phyloP scores from a whole-genome alignment of 2,329 filamentous ascomycete genomes.

The Aspergillus pseudoglaucus region DNA sequence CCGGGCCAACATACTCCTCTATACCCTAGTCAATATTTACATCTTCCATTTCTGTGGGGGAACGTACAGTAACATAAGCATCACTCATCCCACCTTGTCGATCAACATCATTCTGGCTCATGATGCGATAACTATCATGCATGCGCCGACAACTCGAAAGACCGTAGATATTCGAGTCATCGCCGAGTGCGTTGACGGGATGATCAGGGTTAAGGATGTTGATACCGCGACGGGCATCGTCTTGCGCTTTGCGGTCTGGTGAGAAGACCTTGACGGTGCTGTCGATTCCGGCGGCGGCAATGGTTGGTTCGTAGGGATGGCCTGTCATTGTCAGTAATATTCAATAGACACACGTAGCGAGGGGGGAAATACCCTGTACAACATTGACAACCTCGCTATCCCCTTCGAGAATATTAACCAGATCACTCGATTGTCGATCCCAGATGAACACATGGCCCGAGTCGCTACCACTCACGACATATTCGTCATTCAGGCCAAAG shows the following conservation, averaged over 20 bases:
- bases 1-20: slow-evolving; percentile 44
- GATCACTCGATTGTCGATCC: slow-evolving; percentile 55
- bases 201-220: slow-evolving; percentile 49
- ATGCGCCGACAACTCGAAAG: slow-evolving; percentile 53
- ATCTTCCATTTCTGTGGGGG: too few relatives aligned
- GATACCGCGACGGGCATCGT: slow-evolving; percentile 50
- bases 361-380: slow-evolving; percentile 46
- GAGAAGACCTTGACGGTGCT: slow-evolving; percentile 64
- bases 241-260: slow-evolving; percentile 52
- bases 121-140: slow-evolving; percentile 56
- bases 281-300: slow-evolving; percentile 62
- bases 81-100: slow-evolving; percentile 53
- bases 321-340: slow-evolving; percentile 31
- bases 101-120: slow-evolving; percentile 55
- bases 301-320: slow-evolving; percentile 61
- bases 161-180: slow-evolving; percentile 31
- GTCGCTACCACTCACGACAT: slow-evolving; percentile 61
- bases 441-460: slow-evolving; percentile 63
- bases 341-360: not conserved
- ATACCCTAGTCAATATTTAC: slow-evolving; percentile 1
- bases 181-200: slow-evolving; percentile 29
- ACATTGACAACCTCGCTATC: slow-evolving; percentile 67
- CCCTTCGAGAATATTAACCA: slow-evolving; percentile 60
- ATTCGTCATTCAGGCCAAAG: slow-evolving; percentile 61
- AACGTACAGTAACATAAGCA: slow-evolving; percentile 49